Percentiles rank a stretch among this genome's conserved stretches.
Evolutionary conservation across 2,329 filamentous ascomycete species (phyloP).

Genomic region (Paraphaeosphaeria sporulosa): DNA sequence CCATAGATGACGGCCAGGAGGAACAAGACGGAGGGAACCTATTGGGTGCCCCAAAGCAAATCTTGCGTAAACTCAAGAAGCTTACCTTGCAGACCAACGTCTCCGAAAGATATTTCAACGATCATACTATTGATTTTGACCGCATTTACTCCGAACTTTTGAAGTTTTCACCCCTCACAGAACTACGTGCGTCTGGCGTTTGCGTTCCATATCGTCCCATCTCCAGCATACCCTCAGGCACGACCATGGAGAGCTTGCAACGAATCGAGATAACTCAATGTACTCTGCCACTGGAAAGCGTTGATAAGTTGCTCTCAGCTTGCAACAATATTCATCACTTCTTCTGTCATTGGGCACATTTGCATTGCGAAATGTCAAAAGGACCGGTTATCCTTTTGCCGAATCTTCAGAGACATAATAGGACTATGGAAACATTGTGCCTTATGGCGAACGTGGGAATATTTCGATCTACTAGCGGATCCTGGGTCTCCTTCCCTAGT

Average conservation of each 20-base stretch:
- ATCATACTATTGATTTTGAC: conserved; percentile 14
- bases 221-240: not conserved
- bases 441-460: conserved; percentile 1
- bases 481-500: not conserved
- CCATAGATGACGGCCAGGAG: too few species aligned
- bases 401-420: conserved; percentile 20
- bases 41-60: not conserved
- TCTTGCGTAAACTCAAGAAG: conserved; percentile 23
- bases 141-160: conserved; percentile 19
- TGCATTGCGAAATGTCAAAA: not conserved
- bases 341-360: conserved; percentile 29
- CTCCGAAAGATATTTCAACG: not conserved
- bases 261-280: conserved; percentile 32
- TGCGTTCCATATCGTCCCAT: not conserved
- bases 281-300: conserved; percentile 17
- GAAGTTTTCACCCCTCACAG: conserved; percentile 18
- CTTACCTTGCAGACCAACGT: conserved; percentile 29
- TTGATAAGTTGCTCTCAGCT: conserved; percentile 16
- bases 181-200: conserved; percentile 26
- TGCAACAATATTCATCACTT: conserved; percentile 32
- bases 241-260: conserved; percentile 20
- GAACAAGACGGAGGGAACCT: too few species aligned
- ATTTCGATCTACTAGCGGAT: not conserved
- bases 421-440: conserved; percentile 27
- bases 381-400: not conserved